Evolutionary conservation across 208 protist species (phyloP).

Genomic region (Perkinsela sp.): DNA sequence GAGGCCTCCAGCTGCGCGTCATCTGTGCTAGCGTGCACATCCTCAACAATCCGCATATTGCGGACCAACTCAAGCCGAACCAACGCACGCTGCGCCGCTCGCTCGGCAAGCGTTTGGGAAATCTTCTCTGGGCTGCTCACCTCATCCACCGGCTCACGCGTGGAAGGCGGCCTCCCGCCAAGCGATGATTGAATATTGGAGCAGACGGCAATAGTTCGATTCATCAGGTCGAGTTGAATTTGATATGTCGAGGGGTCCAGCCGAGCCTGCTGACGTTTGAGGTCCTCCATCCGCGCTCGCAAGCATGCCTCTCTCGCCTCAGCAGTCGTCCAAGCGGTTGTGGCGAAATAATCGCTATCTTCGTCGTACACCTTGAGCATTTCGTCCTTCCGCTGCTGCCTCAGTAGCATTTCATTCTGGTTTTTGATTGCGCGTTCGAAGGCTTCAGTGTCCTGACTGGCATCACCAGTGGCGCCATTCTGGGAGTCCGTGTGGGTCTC

Average conservation of each 20-base stretch:
- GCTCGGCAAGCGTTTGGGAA: background rate
- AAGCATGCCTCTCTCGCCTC: conserved; percentile 22
- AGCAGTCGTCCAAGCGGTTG: conserved; percentile 32
- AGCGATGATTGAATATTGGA: conserved; percentile 3
- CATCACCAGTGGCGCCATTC: too few relatives aligned
- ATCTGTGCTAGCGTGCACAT: too few relatives aligned
- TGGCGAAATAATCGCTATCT: conserved; percentile 27
- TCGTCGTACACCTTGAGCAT: conserved; percentile 54
- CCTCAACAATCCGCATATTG: too few relatives aligned
- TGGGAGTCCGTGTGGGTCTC: too few relatives aligned
- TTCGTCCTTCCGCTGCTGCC: conserved; percentile 26
- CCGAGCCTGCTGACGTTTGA: conserved; percentile 25
- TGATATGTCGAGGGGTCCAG: conserved; percentile 17
- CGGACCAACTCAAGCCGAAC: too few relatives aligned
- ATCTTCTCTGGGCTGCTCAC: background rate
- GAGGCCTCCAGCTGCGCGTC: too few relatives aligned
- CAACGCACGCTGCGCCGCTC: background rate
- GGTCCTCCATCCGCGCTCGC: conserved; percentile 14
- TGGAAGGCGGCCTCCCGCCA: background rate
- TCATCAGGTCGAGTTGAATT: conserved; percentile 40
- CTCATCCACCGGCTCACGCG: background rate
- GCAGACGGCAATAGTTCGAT: conserved; percentile 24
- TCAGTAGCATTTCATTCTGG: conserved; percentile 32
- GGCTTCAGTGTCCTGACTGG: conserved; percentile 15
- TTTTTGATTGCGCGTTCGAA: conserved; percentile 29